Conservation (phyloP, 805 yeast species). For the Cyberlindnera japonica region DNA sequence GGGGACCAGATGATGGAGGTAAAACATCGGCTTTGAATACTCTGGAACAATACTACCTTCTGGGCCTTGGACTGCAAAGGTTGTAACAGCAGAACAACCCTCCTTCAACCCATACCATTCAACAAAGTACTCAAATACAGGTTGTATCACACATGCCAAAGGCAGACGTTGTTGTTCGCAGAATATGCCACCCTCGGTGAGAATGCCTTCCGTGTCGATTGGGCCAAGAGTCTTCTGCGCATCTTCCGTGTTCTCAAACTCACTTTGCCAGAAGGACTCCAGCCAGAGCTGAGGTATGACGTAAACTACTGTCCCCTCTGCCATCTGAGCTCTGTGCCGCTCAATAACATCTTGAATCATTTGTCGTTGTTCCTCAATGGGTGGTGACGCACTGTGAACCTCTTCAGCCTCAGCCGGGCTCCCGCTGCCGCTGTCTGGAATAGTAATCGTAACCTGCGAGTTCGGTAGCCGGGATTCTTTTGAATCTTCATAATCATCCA, state of each 20-base stretch:
- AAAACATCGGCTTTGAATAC: conserved; percentile 34
- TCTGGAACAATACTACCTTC: conserved; percentile 30
- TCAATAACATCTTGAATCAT: conserved; percentile 1
- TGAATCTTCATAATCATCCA: conserved; percentile 1
- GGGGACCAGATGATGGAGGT: conserved; percentile 31
- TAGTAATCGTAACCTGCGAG: conserved; percentile 8
- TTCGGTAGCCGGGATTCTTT: neutral
- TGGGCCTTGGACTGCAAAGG: conserved; percentile 32
- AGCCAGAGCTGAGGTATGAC: conserved; percentile 20
- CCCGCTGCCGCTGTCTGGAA: neutral
- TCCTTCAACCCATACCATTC: conserved; percentile 54
- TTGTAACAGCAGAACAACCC: conserved; percentile 34
- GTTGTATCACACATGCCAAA: conserved; percentile 38
- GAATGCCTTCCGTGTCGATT: conserved; percentile 41
- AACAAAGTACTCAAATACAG: conserved; percentile 41
- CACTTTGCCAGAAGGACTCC: conserved; percentile 8
- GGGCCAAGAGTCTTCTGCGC: conserved; percentile 27
- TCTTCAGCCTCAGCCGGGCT: conserved; percentile 1
- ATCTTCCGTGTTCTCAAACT: conserved; percentile 9
- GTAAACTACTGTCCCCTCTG: conserved; percentile 17
- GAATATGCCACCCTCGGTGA: conserved; percentile 44
- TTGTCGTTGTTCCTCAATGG: conserved; percentile 18
- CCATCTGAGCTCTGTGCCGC: neutral
- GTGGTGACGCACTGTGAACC: neutral
- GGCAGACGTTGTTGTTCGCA: conserved; percentile 30